These are phyloP conservation scores for Malus sylvestris DNA, from an alignment of 306 rosid genomes.

Conservation along the genomic window DNA sequence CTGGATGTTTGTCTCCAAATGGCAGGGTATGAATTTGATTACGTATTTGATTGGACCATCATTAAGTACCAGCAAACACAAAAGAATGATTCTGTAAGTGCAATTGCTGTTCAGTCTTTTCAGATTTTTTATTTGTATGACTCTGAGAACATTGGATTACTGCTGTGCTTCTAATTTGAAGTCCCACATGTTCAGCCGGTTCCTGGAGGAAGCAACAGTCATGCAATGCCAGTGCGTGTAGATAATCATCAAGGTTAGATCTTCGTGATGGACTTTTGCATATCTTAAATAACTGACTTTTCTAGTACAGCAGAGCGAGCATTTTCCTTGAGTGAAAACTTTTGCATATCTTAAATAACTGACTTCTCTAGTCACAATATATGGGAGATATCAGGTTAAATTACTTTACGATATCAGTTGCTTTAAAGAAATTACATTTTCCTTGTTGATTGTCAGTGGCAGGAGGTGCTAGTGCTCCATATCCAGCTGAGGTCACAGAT, in stretches of 20 bases:
- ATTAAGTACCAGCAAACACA: slow-evolving; percentile 86
- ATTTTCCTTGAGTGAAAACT: not conserved
- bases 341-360: not conserved
- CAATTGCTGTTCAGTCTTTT: slow-evolving; percentile 14
- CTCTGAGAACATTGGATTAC: slow-evolving; percentile 10
- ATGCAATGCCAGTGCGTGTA: slow-evolving; percentile 42
- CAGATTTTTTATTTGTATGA: not conserved
- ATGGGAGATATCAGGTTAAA: not conserved
- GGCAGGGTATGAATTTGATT: slow-evolving; percentile 82
- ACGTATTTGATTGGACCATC: slow-evolving; percentile 82
- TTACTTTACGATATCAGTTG: not conserved
- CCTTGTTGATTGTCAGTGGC: slow-evolving; percentile 9
- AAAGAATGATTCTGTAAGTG: slow-evolving; percentile 64
- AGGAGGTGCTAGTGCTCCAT: slow-evolving; percentile 31
- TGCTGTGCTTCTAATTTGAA: slow-evolving; percentile 21
- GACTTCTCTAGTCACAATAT: not conserved
- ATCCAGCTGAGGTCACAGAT: slow-evolving; percentile 49
- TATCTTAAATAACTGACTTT: not conserved
- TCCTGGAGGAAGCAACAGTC: slow-evolving; percentile 54
- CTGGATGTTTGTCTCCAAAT: slow-evolving; percentile 12
- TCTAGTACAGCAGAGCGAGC: not conserved
- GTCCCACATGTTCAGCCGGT: slow-evolving; percentile 39
- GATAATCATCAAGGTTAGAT: slow-evolving; percentile 60
- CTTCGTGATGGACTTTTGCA: slow-evolving; percentile 5
- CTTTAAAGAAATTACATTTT: not conserved